Evolutionary conservation across 805 yeast species (phyloP).

Genomic region (Pichia cephalocereana): DNA sequence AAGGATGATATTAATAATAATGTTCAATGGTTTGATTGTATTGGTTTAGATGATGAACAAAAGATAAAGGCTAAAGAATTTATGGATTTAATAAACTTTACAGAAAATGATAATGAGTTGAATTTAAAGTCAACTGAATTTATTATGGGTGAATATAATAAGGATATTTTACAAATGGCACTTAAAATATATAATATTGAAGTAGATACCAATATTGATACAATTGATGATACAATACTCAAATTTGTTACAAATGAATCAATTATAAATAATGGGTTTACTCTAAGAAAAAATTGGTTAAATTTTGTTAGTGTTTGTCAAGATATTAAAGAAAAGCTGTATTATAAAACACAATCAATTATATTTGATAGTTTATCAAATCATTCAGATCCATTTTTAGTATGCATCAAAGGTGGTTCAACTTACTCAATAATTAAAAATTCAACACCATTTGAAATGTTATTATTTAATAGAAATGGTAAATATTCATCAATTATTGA

Average conservation of each 20-base stretch:
- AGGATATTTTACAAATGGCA: constrained; percentile 31
- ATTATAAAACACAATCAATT: constrained; percentile 43
- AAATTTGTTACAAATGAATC: neutral
- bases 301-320: constrained; percentile 63
- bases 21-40: constrained; percentile 11
- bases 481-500: neutral
- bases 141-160: constrained; percentile 41
- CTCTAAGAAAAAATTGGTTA: constrained; percentile 20
- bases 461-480: constrained; percentile 20
- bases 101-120: constrained; percentile 8
- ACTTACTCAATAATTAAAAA: constrained; percentile 28
- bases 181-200: constrained; percentile 4
- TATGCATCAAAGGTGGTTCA: constrained; percentile 26
- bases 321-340: constrained; percentile 48
- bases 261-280: neutral
- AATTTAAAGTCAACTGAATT: constrained; percentile 34
- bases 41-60: constrained; percentile 3
- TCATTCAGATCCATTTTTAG: constrained; percentile 17
- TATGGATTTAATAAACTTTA: constrained; percentile 6
- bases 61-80: constrained; percentile 9
- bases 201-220: neutral
- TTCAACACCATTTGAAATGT: constrained; percentile 26
- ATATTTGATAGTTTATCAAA: constrained; percentile 19
- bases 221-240: neutral
- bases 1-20: neutral